Percentiles rank a stretch among this genome's conserved stretches.
These are phyloP conservation scores for Puccinellia tenuiflora DNA, from an alignment of 176 grass and related monocot species.

Conservation along the genomic window DNA sequence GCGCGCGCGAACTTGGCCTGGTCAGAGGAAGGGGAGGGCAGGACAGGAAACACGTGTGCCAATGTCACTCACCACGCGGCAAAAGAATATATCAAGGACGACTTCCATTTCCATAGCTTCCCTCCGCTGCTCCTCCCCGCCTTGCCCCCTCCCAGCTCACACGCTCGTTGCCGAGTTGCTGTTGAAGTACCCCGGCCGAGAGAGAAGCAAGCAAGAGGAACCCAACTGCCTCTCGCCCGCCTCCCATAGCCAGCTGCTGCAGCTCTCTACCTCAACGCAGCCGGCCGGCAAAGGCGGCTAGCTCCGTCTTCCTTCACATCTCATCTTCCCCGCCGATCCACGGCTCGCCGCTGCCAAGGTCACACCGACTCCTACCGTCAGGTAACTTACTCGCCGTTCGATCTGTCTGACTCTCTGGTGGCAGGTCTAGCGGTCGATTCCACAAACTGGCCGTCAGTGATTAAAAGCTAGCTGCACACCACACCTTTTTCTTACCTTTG, in stretches of 20 bases:
- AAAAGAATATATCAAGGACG: neutral
- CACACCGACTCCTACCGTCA: too few species aligned
- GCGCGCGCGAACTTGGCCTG: neutral
- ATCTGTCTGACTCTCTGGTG: too few species aligned
- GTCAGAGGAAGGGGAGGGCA: neutral
- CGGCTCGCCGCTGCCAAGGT: too few species aligned
- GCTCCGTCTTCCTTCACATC: too few species aligned
- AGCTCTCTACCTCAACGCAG: neutral
- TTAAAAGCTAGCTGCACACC: too few species aligned
- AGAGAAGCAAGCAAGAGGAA: neutral
- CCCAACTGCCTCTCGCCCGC: too few species aligned
- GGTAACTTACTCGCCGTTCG: too few species aligned
- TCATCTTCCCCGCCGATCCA: too few species aligned
- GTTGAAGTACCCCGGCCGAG: neutral
- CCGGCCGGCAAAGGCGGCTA: neutral
- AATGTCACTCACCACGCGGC: constrained; percentile 22
- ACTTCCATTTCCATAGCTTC: neutral
- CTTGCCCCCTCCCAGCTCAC: neutral
- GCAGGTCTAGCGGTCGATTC: too few species aligned
- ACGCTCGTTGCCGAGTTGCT: neutral
- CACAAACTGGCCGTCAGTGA: too few species aligned
- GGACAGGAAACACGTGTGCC: constrained; percentile 21
- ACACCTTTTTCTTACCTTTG: too few species aligned
- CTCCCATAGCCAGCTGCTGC: neutral
- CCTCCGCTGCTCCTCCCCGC: neutral